Conservation (phyloP, 768 basidiomycete species). For the Daedalea quercina region DNA sequence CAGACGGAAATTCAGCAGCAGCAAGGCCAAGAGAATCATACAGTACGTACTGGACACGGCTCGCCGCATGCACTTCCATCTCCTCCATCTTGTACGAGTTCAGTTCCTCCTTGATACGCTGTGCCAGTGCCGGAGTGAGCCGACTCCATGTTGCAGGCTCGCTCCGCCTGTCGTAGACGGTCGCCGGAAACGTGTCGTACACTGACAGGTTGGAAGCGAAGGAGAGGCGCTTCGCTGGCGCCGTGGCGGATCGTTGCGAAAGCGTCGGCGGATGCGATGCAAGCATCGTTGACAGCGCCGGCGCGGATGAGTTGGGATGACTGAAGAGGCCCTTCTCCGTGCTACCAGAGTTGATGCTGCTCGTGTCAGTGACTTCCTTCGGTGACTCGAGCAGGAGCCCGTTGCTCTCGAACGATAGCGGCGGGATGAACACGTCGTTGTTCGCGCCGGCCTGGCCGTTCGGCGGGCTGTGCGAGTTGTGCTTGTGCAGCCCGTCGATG, state of each 20-base stretch:
- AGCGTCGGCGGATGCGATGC: constrained; percentile 40
- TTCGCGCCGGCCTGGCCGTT: constrained; percentile 20
- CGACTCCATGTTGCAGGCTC: constrained; percentile 98
- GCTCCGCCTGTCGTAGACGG: constrained; percentile 89
- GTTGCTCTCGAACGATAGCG: constrained; percentile 46
- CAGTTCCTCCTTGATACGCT: constrained; percentile 96
- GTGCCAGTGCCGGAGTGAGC: constrained; percentile 89
- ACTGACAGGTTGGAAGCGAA: constrained; percentile 93
- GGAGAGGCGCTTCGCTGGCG: constrained; percentile 61
- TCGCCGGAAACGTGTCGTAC: constrained; percentile 91
- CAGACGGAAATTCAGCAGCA: constrained; percentile 9
- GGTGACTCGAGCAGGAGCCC: constrained; percentile 28
- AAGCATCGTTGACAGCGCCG: constrained; percentile 62
- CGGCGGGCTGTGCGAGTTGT: constrained; percentile 48
- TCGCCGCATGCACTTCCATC: constrained; percentile 96
- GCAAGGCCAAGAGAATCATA: constrained; percentile 4
- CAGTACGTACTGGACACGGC: constrained; percentile 75
- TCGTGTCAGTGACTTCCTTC: constrained; percentile 33
- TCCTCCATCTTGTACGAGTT: constrained; percentile 99
- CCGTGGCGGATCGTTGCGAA: constrained; percentile 68
- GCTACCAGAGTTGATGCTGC: constrained; percentile 29
- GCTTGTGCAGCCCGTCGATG: constrained; percentile 80
- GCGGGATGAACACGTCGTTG: constrained; percentile 37
- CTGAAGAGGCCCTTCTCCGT: constrained; percentile 60
- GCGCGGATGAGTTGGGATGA: constrained; percentile 90